These are phyloP conservation scores for Cercospora canescens DNA, from an alignment of 2,329 filamentous ascomycete genomes.

Conservation along the genomic window DNA sequence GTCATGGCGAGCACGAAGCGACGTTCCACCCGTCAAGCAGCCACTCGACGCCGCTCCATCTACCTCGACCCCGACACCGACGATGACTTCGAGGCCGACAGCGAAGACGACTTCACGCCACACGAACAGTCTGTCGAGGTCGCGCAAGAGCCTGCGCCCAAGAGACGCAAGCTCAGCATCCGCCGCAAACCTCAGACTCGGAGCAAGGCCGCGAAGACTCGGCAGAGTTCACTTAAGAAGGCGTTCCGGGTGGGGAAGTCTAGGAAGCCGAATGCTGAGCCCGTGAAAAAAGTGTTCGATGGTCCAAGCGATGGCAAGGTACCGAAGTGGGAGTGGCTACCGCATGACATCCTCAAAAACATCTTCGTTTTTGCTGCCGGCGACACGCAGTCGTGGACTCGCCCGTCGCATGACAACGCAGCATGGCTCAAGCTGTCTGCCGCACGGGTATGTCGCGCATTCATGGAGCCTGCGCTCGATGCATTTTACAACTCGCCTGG, in stretches of 20 bases:
- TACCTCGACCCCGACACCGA: conserved; percentile 40
- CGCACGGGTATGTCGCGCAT: conserved; percentile 36
- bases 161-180: conserved; percentile 25
- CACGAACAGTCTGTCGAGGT: conserved; percentile 16
- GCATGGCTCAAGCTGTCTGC: conserved; percentile 36
- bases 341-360: conserved; percentile 36
- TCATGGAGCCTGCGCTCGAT: conserved; percentile 39
- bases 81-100: conserved; percentile 33
- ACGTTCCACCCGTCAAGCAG: conserved; percentile 36
- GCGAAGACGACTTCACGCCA: conserved; percentile 32
- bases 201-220: conserved; percentile 21
- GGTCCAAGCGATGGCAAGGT: conserved; percentile 36
- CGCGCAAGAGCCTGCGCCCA: conserved; percentile 19
- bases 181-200: conserved; percentile 30
- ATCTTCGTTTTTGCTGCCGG: conserved; percentile 37
- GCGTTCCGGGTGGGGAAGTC: conserved; percentile 25
- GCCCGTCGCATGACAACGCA: conserved; percentile 26
- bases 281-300: conserved; percentile 26
- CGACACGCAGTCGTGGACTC: conserved; percentile 26
- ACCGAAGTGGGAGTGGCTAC: conserved; percentile 37
- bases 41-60: conserved; percentile 34
- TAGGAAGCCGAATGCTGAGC: conserved; percentile 26
- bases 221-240: conserved; percentile 19
- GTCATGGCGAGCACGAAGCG: conserved; percentile 31
- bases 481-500: conserved; percentile 37